Evolutionary conservation across 352 stramenopile genomes (phyloP), one percentile per base, ranked within the genome.

Genomic region (Pilasporangium apinafurcum): DNA sequence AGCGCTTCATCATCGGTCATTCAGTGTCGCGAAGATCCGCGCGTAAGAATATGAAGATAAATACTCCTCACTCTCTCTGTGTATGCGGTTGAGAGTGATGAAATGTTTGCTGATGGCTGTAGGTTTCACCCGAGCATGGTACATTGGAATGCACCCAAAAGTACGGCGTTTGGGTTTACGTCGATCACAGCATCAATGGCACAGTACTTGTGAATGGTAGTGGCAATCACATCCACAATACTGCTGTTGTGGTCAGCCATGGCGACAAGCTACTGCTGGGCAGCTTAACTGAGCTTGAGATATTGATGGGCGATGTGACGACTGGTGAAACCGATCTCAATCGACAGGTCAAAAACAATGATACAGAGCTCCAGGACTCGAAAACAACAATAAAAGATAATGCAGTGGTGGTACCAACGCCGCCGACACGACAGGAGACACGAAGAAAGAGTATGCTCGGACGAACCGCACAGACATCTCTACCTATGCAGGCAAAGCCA

Each of bases 101-200:
- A n/a, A n/a, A n/a, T n/a, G 24, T 18, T 37, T 24, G 12, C 10
- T 13, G 6, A 1, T 21, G 8, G 17, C 7, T n/a, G 1, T 17
- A 56, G 48, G 48, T 56, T 3, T 44, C 49, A 7, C 45, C 44
- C 4, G 40, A 47, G 13, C 73, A 86, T 30, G 73, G 67, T 1
- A 83, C 73, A 12, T 37, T 86, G 13, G 73, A 86, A 47, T 54
- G 69, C 35, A 86, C 73, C 0, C 5, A 37, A 2, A 37, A 59
- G 21, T 47, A 69, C 7, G 66, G 73, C 21, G 43, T 89, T 4
- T 91, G 79, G 79, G 67, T 91, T 29, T 91, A 77, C 30, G 80
- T 85, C 18, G 79, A 91, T 59, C 79, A 91, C 44, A 91, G 79
- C 37, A 36, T 41, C 2, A 22, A 46, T 4, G 79, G 79, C 28